Percentiles rank a stretch among this genome's conserved stretches.
phyloP scores from a whole-genome alignment of 2,329 filamentous ascomycete genomes.

The Keithomyces neogunnii region DNA sequence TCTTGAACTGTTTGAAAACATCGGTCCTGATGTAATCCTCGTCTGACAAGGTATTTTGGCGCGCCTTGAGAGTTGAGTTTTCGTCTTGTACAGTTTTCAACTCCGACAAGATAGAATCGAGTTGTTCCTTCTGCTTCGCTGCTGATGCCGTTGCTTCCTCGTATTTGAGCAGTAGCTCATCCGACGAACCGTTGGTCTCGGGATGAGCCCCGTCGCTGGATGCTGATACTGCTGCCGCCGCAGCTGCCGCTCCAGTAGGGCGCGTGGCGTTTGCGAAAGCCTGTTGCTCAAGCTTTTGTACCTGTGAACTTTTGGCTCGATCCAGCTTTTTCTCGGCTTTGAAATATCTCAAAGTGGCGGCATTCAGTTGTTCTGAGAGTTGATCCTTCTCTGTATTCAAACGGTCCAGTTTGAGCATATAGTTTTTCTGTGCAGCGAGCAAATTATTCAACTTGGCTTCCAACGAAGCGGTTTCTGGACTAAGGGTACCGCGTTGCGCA shows the following conservation, averaged over 20 bases:
- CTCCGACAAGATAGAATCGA: constrained; percentile 70
- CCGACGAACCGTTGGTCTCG: constrained; percentile 46
- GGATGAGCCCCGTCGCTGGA: constrained; percentile 42
- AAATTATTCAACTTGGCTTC: constrained; percentile 68
- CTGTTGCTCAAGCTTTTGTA: constrained; percentile 87
- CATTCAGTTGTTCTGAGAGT: constrained; percentile 78
- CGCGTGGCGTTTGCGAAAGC: constrained; percentile 62
- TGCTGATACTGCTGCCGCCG: constrained; percentile 14
- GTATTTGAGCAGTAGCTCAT: constrained; percentile 66
- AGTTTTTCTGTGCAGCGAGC: constrained; percentile 74
- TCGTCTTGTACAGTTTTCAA: constrained; percentile 69
- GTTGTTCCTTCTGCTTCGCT: constrained; percentile 79
- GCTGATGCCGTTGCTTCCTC: constrained; percentile 70
- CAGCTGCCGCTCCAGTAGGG: constrained; percentile 21
- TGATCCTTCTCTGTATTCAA: constrained; percentile 73
- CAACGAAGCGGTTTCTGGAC: constrained; percentile 62
- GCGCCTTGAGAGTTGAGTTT: constrained; percentile 61
- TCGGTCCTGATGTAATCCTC: constrained; percentile 92
- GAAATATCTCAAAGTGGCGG: constrained; percentile 83
- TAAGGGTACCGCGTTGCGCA: constrained; percentile 41
- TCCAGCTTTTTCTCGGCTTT: constrained; percentile 94
- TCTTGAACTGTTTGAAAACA: constrained; percentile 84
- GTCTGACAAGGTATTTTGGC: constrained; percentile 68
- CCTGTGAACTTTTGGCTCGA: constrained; percentile 76
- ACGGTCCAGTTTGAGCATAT: constrained; percentile 67